A percentile compares a stretch with the other conserved stretches of the same genome.
phyloP scores from a whole-genome alignment of 768 basidiomycete genomes.

The Amanita jacksonii region DNA sequence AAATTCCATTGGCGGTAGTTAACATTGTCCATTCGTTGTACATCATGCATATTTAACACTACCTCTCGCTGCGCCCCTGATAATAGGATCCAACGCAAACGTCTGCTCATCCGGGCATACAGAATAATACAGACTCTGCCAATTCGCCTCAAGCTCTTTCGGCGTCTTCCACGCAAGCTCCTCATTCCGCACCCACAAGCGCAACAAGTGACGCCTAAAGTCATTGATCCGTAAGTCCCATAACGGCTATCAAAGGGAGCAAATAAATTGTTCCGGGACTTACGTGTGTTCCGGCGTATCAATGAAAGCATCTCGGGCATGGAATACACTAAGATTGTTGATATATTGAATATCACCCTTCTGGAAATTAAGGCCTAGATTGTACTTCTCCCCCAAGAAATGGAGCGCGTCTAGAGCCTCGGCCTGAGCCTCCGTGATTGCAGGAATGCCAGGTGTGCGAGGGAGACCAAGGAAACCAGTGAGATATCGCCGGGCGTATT shows the following conservation, averaged over 20 bases:
- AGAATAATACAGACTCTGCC: constrained; percentile 28
- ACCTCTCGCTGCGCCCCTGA: too few species aligned
- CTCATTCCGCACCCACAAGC: constrained; percentile 37
- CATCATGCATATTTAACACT: background rate
- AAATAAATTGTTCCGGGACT: too few species aligned
- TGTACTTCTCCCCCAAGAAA: constrained; percentile 33
- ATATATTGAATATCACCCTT: constrained; percentile 43
- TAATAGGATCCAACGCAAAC: constrained; percentile 35
- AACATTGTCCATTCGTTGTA: too few species aligned
- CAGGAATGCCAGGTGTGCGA: constrained; percentile 30
- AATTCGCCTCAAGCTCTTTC: constrained; percentile 25
- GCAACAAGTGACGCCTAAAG: constrained; percentile 32
- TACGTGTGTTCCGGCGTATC: constrained; percentile 34
- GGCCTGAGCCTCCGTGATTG: constrained; percentile 39
- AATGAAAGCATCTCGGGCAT: constrained; percentile 33
- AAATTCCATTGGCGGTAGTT: too few species aligned
- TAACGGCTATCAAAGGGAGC: constrained; percentile 5
- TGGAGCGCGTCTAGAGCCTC: constrained; percentile 38
- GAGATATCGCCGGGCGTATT: constrained; percentile 35
- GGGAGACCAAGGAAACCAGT: constrained; percentile 29
- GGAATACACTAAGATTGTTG: constrained; percentile 34
- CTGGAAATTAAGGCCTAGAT: constrained; percentile 34
- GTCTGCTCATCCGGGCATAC: constrained; percentile 30
- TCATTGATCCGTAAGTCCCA: background rate
- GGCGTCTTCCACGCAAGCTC: constrained; percentile 37